phyloP scores from a whole-genome alignment of 495 filamentous ascomycete genomes.

The Hypomontagnella submonticulosa region DNA sequence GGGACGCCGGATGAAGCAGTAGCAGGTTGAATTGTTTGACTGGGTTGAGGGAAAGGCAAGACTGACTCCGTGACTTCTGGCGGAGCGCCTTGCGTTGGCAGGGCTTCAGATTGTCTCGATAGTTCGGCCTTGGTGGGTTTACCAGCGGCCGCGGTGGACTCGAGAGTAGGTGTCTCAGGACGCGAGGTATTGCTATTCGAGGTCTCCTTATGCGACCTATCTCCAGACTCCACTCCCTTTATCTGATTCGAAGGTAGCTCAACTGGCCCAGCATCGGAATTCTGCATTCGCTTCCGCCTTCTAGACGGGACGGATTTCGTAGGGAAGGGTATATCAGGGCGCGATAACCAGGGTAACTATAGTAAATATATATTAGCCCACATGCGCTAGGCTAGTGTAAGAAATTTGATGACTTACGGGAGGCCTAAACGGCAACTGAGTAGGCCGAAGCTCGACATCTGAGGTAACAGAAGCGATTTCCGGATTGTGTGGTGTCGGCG shows the following conservation, averaged over 20 bases:
- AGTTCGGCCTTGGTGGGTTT: constrained; percentile 48
- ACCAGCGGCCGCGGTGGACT: constrained; percentile 25
- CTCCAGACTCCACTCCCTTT: constrained; percentile 38
- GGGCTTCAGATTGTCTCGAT: constrained; percentile 67
- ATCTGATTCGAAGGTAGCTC: constrained; percentile 51
- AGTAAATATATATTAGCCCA: constrained; percentile 33
- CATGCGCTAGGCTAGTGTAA: background rate
- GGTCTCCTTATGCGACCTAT: constrained; percentile 22
- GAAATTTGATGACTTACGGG: constrained; percentile 64
- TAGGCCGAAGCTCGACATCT: constrained; percentile 29
- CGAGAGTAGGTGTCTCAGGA: constrained; percentile 46
- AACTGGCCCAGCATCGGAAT: constrained; percentile 46
- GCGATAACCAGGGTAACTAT: constrained; percentile 86
- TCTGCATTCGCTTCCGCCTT: constrained; percentile 50
- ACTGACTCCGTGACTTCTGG: constrained; percentile 73
- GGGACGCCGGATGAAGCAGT: constrained; percentile 38
- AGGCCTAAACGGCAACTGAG: constrained; percentile 64
- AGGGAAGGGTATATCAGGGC: constrained; percentile 74
- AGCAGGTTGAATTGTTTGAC: constrained; percentile 56
- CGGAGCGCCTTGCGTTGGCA: constrained; percentile 71
- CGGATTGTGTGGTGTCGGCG: constrained; percentile 44
- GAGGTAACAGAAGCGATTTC: constrained; percentile 25
- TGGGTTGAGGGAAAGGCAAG: constrained; percentile 76
- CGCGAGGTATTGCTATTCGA: constrained; percentile 16
- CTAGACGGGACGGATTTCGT: constrained; percentile 51